These are phyloP conservation scores for Pholiota microspora DNA, from an alignment of 768 basidiomycete species.

Conservation along the genomic window DNA sequence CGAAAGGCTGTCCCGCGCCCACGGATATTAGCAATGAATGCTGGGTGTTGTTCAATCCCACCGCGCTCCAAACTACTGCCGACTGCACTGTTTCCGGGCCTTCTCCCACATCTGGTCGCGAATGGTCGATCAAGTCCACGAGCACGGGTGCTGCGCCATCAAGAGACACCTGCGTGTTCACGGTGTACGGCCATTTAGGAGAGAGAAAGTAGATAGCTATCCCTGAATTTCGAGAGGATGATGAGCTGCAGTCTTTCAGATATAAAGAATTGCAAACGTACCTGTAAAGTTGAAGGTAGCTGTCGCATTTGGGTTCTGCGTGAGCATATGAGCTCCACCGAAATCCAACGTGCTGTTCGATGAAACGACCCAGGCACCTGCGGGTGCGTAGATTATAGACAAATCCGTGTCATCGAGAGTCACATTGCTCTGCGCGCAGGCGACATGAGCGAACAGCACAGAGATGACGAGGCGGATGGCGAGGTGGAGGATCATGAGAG, in stretches of 20 bases:
- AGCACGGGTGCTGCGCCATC: slow-evolving; percentile 31
- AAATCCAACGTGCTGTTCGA: slow-evolving; percentile 30
- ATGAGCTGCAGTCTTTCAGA: neutral
- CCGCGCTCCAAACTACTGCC: slow-evolving; percentile 35
- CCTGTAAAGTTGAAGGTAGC: slow-evolving; percentile 44
- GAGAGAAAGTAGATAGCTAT: slow-evolving; percentile 41
- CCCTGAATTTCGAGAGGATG: slow-evolving; percentile 24
- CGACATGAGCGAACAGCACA: neutral
- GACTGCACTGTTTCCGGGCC: slow-evolving; percentile 39
- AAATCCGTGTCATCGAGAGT: slow-evolving; percentile 31
- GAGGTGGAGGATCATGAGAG: neutral
- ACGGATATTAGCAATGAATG: slow-evolving; percentile 39
- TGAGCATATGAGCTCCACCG: slow-evolving; percentile 30
- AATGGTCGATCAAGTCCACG: slow-evolving; percentile 39
- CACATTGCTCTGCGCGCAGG: slow-evolving; percentile 24
- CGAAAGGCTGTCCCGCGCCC: slow-evolving; percentile 32
- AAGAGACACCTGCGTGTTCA: slow-evolving; percentile 37
- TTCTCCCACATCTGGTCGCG: slow-evolving; percentile 22
- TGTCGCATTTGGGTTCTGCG: slow-evolving; percentile 31
- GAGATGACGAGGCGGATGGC: slow-evolving; percentile 2
- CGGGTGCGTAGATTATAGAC: slow-evolving; percentile 29
- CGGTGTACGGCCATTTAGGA: slow-evolving; percentile 45
- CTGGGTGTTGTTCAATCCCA: slow-evolving; percentile 27
- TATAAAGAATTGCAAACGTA: slow-evolving; percentile 15
- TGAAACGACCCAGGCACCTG: slow-evolving; percentile 28